Base-by-base conservation (phyloP, 2,329 filamentous ascomycete genomes). In the Calonectria crousiana region DNA sequence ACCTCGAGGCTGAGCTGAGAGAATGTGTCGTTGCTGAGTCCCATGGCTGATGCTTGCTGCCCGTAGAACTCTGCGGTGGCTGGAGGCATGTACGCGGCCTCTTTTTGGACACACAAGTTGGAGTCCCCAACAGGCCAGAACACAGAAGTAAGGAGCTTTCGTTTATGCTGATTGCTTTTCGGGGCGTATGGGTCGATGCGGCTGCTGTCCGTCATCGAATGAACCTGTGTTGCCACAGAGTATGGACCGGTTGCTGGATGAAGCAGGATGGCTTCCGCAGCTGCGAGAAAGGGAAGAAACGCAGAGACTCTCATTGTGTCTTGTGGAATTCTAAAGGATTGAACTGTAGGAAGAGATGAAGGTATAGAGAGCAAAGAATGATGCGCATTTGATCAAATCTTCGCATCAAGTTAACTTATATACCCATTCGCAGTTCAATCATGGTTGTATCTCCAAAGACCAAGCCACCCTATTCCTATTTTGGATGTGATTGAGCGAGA, bases 81-180 rank as follows among this genome's bases (percentile, higher is more conserved):
- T 0, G 83, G 82, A 0, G 84, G 80, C 84, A 85, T 85, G 75
- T 85, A 85, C 2, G 83, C 75, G 0, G 81, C 70, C 0, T 26
- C 72, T 18, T 74, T 30, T 4, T 34, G 58, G 0, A 67, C 69
- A 47, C 83, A 85, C 2, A 76, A 74, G 1, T 72, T 51, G 18
- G 74, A 30, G 26, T 72, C 32, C 6, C 82, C 75, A 5, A 85
- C 71, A 0, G 84, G 84, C 23, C 83, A 76, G 56, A 83, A 85
- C 4, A 83, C 71, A 0, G 84, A 85, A 1, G 79, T 72, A 4
- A 84, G 67, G 1, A 85, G 62, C 10, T 78, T 77, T 6, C 83
- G 75, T 1, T 77, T 74, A n/a, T 81, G 81, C 1, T 74, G 77
- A 2, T 73, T 38, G 18, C 75, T 71, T n/a, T 62, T 67, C 0